These are phyloP conservation scores for Rhizopus delemar DNA, from an alignment of 371 early-diverging fungal genomes.

Conservation along the genomic window DNA sequence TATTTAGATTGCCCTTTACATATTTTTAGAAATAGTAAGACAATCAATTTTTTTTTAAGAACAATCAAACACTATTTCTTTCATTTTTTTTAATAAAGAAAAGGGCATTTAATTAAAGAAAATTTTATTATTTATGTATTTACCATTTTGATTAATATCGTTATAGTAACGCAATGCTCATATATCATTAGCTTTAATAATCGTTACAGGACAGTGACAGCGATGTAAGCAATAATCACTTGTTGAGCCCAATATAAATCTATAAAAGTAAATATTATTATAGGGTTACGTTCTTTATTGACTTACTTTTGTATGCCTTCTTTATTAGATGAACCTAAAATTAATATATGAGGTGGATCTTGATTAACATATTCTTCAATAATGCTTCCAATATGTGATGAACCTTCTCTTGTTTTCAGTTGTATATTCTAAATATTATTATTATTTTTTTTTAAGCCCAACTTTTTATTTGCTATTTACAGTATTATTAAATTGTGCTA, in stretches of 20 bases:
- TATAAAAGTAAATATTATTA: constrained; percentile 8
- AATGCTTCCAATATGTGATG: constrained; percentile 19
- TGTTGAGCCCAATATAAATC: constrained; percentile 34
- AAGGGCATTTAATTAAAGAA: too few relatives aligned
- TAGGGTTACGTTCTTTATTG: neutral
- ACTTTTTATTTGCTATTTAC: constrained; percentile 7
- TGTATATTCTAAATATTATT: neutral
- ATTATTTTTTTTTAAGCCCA: neutral
- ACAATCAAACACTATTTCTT: neutral
- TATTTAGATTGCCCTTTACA: constrained; percentile 20
- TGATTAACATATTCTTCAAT: constrained; percentile 27
- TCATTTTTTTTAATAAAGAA: too few relatives aligned
- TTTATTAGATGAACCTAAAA: constrained; percentile 35
- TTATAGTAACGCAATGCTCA: neutral
- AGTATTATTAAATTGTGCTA: constrained; percentile 14
- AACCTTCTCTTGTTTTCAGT: constrained; percentile 11
- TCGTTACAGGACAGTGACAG: constrained; percentile 37
- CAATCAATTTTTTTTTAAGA: neutral
- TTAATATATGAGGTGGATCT: constrained; percentile 28
- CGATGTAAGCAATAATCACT: constrained; percentile 39
- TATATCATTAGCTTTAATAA: constrained; percentile 15
- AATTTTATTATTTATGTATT: neutral
- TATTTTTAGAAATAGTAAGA: constrained; percentile 16
- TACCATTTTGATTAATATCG: neutral
- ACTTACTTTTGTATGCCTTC: constrained; percentile 37